phyloP scores from a whole-genome alignment of 2,329 filamentous ascomycete genomes.

The Grosmannia huntii region DNA sequence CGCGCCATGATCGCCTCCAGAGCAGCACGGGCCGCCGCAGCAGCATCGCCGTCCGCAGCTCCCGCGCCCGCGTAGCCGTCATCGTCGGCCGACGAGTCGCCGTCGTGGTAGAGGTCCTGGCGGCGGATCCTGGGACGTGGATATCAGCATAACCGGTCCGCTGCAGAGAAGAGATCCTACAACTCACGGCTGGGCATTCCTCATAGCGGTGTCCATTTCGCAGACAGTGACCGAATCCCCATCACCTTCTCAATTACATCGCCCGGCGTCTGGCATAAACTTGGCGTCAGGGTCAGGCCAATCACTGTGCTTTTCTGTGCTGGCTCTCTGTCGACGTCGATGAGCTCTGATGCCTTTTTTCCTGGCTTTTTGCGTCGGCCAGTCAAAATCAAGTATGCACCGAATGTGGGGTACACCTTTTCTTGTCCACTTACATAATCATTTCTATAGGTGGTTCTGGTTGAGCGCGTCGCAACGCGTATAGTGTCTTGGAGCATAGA shows the following conservation, averaged over 20 bases:
- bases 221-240: neutral
- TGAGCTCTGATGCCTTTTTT: neutral
- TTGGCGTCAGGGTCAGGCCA: neutral
- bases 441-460: no score
- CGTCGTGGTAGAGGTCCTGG: slow-evolving; percentile 9
- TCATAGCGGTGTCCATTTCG: slow-evolving; percentile 2
- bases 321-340: neutral
- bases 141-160: neutral
- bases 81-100: neutral
- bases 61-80: neutral
- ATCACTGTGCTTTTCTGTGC: neutral
- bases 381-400: neutral
- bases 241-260: neutral
- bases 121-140: slow-evolving; percentile 4
- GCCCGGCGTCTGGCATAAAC: neutral
- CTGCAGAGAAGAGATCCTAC: neutral
- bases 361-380: neutral
- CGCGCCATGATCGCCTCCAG: slow-evolving; percentile 10
- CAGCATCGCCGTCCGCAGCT: neutral
- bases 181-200: slow-evolving; percentile 3
- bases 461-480: slow-evolving; percentile 2
- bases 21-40: slow-evolving; percentile 3
- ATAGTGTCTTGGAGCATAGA: neutral
- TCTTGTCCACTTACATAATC: neutral
- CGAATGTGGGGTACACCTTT: neutral